Percentiles rank a stretch among this genome's conserved stretches.
These are phyloP conservation scores for Pseudoturritis turrita DNA, from an alignment of 345 rosid genomes.

Conservation along the genomic window DNA sequence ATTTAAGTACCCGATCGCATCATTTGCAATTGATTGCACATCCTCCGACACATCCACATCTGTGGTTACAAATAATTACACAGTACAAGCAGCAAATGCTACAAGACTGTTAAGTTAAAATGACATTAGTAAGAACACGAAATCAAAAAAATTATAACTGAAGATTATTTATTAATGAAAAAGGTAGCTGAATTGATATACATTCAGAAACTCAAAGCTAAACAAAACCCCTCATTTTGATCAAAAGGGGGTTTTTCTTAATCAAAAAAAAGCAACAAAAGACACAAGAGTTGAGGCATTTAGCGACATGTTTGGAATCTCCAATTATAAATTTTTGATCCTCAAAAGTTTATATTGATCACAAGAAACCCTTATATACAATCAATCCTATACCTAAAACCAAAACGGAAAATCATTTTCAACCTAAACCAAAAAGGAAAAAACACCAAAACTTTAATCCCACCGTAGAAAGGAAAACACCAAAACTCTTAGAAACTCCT, in stretches of 20 bases:
- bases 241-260: conserved; percentile 43
- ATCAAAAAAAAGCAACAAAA: conserved; percentile 35
- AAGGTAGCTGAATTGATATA: conserved; percentile 64
- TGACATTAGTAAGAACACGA: not conserved
- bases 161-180: conserved; percentile 45
- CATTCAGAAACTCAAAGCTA: conserved; percentile 45
- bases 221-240: conserved; percentile 45
- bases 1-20: too few species aligned
- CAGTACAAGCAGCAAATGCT: not conserved
- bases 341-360: too few species aligned
- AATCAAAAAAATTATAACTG: not conserved
- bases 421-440: too few species aligned
- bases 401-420: too few species aligned
- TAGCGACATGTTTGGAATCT: too few species aligned
- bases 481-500: too few species aligned
- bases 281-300: too few species aligned
- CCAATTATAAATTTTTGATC: too few species aligned
- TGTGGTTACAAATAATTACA: not conserved
- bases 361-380: too few species aligned
- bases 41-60: not conserved
- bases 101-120: not conserved
- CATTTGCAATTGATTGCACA: not conserved
- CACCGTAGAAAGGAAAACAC: too few species aligned
- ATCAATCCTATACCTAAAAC: too few species aligned
- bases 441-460: too few species aligned